Percentiles rank a stretch among this genome's conserved stretches.
phyloP scores from a whole-genome alignment of 2,329 filamentous ascomycete genomes.

The Talaromyces sp. region DNA sequence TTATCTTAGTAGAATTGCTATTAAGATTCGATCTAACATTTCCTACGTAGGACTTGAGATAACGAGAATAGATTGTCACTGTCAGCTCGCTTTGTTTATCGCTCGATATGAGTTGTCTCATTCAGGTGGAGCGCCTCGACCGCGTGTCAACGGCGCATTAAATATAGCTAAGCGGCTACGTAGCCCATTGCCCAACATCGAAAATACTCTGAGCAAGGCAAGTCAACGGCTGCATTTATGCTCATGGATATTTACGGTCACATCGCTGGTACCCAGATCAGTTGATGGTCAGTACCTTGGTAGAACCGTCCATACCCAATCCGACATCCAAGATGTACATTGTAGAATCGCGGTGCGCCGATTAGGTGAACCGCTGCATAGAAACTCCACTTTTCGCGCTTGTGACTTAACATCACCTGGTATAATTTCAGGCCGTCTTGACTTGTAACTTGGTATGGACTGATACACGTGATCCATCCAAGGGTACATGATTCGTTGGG shows the following conservation, averaged over 20 bases:
- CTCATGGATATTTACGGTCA: background rate
- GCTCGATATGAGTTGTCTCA: background rate
- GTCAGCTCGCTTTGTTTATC: background rate
- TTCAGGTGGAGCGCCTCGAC: background rate
- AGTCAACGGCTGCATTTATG: background rate
- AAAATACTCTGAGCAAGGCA: background rate
- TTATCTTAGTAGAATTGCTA: background rate
- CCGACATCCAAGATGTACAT: background rate
- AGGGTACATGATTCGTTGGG: background rate
- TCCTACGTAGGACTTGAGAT: background rate
- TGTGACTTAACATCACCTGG: conserved; percentile 1
- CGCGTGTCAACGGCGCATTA: background rate
- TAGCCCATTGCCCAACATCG: background rate
- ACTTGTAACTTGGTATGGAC: background rate
- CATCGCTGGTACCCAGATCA: background rate
- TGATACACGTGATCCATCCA: background rate
- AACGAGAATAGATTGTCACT: background rate
- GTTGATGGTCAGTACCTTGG: background rate
- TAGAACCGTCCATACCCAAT: background rate
- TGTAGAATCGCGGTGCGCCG: background rate
- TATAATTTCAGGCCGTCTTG: conserved; percentile 10
- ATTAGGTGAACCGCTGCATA: conserved; percentile 3
- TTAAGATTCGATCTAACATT: background rate
- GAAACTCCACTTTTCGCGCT: conserved; percentile 5
- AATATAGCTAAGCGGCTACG: background rate